Conservation (phyloP, 352 stramenopile genomes). For the Globisporangium echinulatum region DNA sequence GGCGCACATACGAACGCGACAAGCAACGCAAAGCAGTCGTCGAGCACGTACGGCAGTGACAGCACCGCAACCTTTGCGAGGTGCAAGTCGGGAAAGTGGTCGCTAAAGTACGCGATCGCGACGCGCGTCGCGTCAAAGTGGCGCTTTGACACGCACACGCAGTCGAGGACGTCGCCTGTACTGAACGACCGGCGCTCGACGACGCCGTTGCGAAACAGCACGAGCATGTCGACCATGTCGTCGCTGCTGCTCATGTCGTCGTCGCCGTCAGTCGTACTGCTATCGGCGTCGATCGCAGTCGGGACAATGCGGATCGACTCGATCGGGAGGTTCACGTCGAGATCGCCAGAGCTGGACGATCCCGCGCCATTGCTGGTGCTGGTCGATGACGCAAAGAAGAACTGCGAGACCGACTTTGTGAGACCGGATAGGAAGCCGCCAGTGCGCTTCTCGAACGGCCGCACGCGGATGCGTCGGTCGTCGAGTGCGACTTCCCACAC, state of each 20-base stretch:
- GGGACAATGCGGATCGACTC: constrained; percentile 46
- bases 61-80: constrained; percentile 59
- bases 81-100: constrained; percentile 50
- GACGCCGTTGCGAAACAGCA: constrained; percentile 61
- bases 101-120: constrained; percentile 66
- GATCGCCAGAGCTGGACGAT: constrained; percentile 8
- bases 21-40: constrained; percentile 48
- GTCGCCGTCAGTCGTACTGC: constrained; percentile 7
- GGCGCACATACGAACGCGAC: constrained; percentile 66
- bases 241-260: constrained; percentile 14
- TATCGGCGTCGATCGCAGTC: neutral
- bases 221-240: constrained; percentile 47
- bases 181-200: constrained; percentile 70
- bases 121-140: constrained; percentile 55
- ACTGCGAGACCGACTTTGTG: constrained; percentile 70
- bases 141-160: constrained; percentile 41
- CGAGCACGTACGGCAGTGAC: constrained; percentile 57
- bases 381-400: constrained; percentile 54
- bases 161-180: constrained; percentile 57
- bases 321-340: constrained; percentile 51
- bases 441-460: constrained; percentile 63
- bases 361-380: constrained; percentile 1
- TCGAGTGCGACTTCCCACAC: constrained; percentile 79
- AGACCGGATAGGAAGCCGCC: constrained; percentile 58
- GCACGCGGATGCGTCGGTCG: constrained; percentile 69